A percentile compares a stretch with the other conserved stretches of the same genome.
These are phyloP conservation scores for Alternaria brassicicola DNA, from an alignment of 2,329 filamentous ascomycete species.

Conservation along the genomic window DNA sequence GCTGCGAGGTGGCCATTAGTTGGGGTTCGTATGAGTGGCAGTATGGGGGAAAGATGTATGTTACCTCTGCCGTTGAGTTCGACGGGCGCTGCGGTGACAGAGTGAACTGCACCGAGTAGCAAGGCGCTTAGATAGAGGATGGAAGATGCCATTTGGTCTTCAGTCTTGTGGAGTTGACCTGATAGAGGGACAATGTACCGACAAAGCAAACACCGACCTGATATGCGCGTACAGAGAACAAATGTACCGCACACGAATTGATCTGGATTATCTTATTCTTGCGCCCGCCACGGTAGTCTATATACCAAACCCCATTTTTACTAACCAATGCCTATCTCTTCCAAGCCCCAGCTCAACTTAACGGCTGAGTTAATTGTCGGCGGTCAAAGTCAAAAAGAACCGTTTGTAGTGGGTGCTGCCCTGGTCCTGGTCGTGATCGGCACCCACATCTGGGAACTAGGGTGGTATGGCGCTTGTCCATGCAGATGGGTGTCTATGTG, in stretches of 20 bases:
- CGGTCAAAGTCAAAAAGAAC: background rate
- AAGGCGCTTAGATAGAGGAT: slow-evolving; percentile 25
- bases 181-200: background rate
- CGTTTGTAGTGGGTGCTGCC: background rate
- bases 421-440: background rate
- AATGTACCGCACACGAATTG: background rate
- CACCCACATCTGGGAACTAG: slow-evolving; percentile 1
- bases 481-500: background rate
- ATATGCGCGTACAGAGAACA: background rate
- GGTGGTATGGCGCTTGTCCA: background rate
- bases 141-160: slow-evolving; percentile 16
- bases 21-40: background rate
- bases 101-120: slow-evolving; percentile 27
- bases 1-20: slow-evolving; percentile 20
- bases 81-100: slow-evolving; percentile 35
- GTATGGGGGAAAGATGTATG: too few species aligned
- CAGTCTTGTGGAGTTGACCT: background rate
- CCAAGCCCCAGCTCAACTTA: background rate
- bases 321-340: background rate
- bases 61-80: slow-evolving; percentile 40
- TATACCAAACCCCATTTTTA: background rate
- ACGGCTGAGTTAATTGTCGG: background rate
- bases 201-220: background rate
- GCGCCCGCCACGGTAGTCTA: background rate
- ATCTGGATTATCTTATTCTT: background rate